Evolutionary conservation across 2,329 filamentous ascomycete species (phyloP).

Genomic region (Neopestalotiopsis clavispora): DNA sequence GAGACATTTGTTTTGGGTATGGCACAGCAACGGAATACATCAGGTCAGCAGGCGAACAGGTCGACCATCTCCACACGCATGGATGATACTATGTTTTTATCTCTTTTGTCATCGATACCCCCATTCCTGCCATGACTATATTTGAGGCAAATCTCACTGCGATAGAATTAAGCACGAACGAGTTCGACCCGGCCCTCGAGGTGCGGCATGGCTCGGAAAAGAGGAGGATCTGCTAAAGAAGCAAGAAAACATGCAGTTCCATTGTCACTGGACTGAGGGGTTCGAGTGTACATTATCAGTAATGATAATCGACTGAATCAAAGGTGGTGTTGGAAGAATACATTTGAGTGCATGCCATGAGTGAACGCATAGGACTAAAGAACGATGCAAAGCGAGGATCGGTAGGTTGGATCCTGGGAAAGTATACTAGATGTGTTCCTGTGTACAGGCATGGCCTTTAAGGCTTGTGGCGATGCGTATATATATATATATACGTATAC

Average conservation of each 20-base stretch:
- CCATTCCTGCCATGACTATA: not conserved
- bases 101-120: not conserved
- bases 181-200: not conserved
- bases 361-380: not conserved
- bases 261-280: not conserved
- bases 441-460: no score
- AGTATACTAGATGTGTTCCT: no score
- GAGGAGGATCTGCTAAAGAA: not conserved
- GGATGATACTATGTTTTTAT: not conserved
- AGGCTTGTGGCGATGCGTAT: no score
- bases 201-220: not conserved
- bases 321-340: not conserved
- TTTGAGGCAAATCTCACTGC: not conserved
- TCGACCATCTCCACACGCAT: not conserved
- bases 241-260: not conserved
- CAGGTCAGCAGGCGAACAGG: not conserved
- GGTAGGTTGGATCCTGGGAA: no score
- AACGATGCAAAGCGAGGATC: not conserved
- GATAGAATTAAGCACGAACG: not conserved
- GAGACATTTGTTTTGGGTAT: not conserved
- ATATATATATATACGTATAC: no score
- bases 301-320: conserved; percentile 1
- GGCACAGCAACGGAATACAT: not conserved
- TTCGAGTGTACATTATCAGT: conserved; percentile 3
- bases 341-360: not conserved